Base-by-base conservation (phyloP, 1,284 basidiomycete genomes). In the Phaffia rhodozyma region DNA sequence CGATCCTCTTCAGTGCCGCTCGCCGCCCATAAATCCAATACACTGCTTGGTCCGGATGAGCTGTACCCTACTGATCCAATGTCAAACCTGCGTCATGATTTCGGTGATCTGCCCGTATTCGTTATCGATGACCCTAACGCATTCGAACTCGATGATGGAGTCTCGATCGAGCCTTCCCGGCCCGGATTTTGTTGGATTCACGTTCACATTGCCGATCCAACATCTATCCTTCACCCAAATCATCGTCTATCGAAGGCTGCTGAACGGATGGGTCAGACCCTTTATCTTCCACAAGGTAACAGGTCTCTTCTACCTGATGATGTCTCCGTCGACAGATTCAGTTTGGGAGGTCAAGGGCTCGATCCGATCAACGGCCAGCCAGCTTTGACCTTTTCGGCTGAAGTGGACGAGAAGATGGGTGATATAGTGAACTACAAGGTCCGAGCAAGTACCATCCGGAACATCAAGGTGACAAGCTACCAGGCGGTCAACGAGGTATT, bases 151-250 rank as follows among this genome's bases (percentile, higher is more conserved):
- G 96, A 99, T 71, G 96, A 99, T 73, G 96, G 91, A 1, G 72
- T 99, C 47, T 94, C 92, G 0, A 72, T 97, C 56, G 88, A 93
- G 68, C 55, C 43, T 11, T 55, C 49, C 76, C 76, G 1, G 82
- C 57, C 82, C 83, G 2, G 81, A 79, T 21, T 78, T 77, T 64
- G 71, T 78, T 98, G 96, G 96, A 71, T 96, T 20, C 94, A 97
- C 70, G 79, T 88, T 23, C 94, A 98, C 72, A 81, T 99, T 62
- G 94, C 96, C 9, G 94, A 99, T 73, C 93, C 94, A 0, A 93
- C 91, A 0, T 79, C 86, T 1, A 72, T 86, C 64, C 77, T 99
- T n/a, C 83, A 84, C 21, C 86, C 85, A 0, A 80, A 79, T 0
- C 85, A 91, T 72, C 68, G 76, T 1, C 71, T 89, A 1, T 79